phyloP scores from a whole-genome alignment of 257 asterid species.

The Rhazya stricta region DNA sequence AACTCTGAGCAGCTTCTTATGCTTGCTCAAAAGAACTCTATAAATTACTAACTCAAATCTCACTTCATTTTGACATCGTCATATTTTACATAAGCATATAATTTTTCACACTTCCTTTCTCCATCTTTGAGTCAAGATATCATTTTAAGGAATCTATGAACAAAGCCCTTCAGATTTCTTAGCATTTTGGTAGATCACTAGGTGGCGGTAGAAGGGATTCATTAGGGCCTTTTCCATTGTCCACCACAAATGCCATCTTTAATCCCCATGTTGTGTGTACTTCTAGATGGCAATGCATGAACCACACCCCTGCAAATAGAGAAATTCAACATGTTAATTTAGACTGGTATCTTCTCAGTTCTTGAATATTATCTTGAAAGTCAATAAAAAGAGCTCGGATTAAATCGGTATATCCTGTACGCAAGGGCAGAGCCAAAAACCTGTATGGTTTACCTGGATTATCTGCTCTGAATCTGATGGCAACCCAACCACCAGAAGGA shows the following conservation, averaged over 20 bases:
- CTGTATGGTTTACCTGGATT: conserved; percentile 64
- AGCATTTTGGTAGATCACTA: conserved; percentile 53
- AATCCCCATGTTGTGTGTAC: conserved; percentile 69
- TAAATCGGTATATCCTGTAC: too few relatives aligned
- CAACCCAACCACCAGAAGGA: conserved; percentile 61
- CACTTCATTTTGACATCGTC: neutral
- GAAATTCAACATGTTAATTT: neutral
- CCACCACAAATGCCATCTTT: conserved; percentile 69
- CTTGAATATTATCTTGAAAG: neutral
- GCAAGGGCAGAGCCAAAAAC: too few relatives aligned
- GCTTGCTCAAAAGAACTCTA: conserved; percentile 4
- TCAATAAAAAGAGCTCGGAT: neutral
- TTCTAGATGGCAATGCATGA: conserved; percentile 60
- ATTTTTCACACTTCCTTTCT: neutral
- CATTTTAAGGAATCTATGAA: neutral
- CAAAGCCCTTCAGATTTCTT: conserved; percentile 5
- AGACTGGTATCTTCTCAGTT: neutral
- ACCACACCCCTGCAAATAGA: conserved; percentile 46
- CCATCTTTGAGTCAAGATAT: neutral
- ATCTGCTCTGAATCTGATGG: conserved; percentile 50
- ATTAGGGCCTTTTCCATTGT: conserved; percentile 51
- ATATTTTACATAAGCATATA: neutral
- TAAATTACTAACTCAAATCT: neutral
- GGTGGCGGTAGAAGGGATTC: conserved; percentile 57
- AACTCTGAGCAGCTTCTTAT: neutral